These are phyloP conservation scores for Wickerhamomyces tratensis DNA, from an alignment of 805 yeast genomes.

Conservation along the genomic window DNA sequence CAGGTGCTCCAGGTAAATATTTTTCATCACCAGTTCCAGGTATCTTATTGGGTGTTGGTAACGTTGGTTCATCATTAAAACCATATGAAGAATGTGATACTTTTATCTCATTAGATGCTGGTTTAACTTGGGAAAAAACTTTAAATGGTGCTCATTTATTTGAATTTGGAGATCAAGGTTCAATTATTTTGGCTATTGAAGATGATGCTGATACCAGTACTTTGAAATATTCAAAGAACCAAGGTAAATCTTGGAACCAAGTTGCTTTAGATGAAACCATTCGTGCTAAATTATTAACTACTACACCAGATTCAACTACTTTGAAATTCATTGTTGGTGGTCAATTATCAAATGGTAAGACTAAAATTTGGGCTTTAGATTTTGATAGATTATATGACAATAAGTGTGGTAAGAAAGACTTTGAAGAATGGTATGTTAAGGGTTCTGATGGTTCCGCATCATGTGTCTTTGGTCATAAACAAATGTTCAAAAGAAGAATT, in stretches of 20 bases:
- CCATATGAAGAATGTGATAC: conserved; percentile 30
- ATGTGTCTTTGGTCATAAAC: conserved; percentile 65
- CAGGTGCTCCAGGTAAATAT: conserved; percentile 19
- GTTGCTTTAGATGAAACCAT: conserved; percentile 35
- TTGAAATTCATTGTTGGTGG: conserved; percentile 46
- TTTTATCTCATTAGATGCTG: conserved; percentile 68
- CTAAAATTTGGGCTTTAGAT: conserved; percentile 31
- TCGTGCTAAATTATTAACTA: conserved; percentile 32
- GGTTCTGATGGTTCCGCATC: conserved; percentile 15
- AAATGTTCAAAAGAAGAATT: conserved; percentile 55
- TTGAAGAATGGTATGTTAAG: conserved; percentile 57
- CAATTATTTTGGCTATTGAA: conserved; percentile 56
- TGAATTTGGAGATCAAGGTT: conserved; percentile 73
- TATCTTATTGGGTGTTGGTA: conserved; percentile 33
- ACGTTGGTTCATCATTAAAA: conserved; percentile 18
- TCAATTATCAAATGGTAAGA: conserved; percentile 9
- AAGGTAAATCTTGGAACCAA: conserved; percentile 58
- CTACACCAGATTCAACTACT: conserved; percentile 67
- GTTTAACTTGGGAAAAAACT: conserved; percentile 56
- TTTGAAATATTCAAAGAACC: conserved; percentile 54
- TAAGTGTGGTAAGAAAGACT: conserved; percentile 34
- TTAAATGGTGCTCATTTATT: conserved; percentile 42
- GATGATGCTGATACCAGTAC: conserved; percentile 23
- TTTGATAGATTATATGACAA: conserved; percentile 44
- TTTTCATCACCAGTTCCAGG: conserved; percentile 36